Conservation (phyloP, 305 asterid species). For the Euphrasia arctica region DNA sequence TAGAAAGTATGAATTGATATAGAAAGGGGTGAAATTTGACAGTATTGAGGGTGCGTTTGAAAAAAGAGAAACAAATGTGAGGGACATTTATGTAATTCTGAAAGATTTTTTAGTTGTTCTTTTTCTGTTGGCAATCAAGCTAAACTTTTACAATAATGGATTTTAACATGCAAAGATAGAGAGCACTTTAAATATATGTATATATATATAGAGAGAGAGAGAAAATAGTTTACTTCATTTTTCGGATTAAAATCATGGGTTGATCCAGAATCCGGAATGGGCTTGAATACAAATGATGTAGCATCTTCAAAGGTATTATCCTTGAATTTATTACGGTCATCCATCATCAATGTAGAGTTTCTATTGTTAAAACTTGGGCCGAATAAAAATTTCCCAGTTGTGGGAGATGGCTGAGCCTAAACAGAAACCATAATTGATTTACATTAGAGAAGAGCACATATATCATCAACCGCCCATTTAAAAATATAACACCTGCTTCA, state of each 20-base stretch:
- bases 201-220: background rate
- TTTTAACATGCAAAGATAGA: background rate
- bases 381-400: slow-evolving; percentile 67
- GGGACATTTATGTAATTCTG: background rate
- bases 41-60: too few relatives aligned
- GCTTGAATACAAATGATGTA: slow-evolving; percentile 55
- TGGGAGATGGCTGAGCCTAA: slow-evolving; percentile 79
- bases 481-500: background rate
- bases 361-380: slow-evolving; percentile 30
- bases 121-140: background rate
- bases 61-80: background rate
- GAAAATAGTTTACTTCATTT: slow-evolving; percentile 34
- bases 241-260: slow-evolving; percentile 33
- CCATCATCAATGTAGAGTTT: slow-evolving; percentile 29
- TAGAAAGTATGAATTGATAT: too few relatives aligned
- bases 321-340: slow-evolving; percentile 39
- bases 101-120: background rate
- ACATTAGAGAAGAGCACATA: background rate
- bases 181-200: too few relatives aligned
- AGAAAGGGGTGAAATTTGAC: too few relatives aligned
- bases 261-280: slow-evolving; percentile 41
- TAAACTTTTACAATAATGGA: background rate
- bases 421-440: slow-evolving; percentile 19
- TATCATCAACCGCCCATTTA: background rate
- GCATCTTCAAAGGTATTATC: slow-evolving; percentile 41